phyloP scores from a whole-genome alignment of 1,284 basidiomycete genomes.

The Salmacisia buchloeana region DNA sequence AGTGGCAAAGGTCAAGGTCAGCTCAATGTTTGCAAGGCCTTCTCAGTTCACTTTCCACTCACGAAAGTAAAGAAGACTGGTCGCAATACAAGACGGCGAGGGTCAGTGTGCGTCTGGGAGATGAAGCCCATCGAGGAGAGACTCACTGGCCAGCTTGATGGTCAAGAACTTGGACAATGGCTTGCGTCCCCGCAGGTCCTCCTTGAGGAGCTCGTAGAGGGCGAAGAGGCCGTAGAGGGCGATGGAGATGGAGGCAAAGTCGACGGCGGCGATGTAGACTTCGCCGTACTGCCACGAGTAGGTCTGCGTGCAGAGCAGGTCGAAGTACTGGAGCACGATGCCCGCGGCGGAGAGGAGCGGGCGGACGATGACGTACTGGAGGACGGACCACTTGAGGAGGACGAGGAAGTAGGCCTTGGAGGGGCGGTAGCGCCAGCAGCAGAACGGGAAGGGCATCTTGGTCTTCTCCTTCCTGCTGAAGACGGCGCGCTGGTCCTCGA shows the following conservation, averaged over 20 bases:
- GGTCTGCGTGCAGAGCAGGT: constrained; percentile 20
- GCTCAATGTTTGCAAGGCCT: too few species aligned
- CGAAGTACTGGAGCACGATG: constrained; percentile 21
- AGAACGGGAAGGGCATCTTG: constrained; percentile 66
- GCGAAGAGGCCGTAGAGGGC: constrained; percentile 28
- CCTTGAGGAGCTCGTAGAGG: constrained; percentile 76
- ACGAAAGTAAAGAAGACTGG: constrained; percentile 10
- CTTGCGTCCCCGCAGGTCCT: constrained; percentile 67
- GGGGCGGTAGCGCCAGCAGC: constrained; percentile 35
- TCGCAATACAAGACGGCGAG: too few species aligned
- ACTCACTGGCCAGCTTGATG: constrained; percentile 59
- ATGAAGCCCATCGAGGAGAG: background rate
- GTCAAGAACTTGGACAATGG: constrained; percentile 75
- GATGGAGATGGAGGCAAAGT: constrained; percentile 48
- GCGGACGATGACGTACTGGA: constrained; percentile 27
- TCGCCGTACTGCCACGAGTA: constrained; percentile 23
- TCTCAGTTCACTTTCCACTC: too few species aligned
- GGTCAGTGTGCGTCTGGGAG: constrained; percentile 7
- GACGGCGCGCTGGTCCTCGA: constrained; percentile 58
- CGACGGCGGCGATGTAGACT: constrained; percentile 21
- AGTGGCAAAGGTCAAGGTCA: too few species aligned
- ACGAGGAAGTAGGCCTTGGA: constrained; percentile 29
- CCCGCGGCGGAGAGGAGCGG: constrained; percentile 23
- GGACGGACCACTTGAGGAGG: constrained; percentile 26
- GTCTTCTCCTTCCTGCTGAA: constrained; percentile 73